phyloP scores from a whole-genome alignment of 345 rosid species.

The Eucalyptus rudis region DNA sequence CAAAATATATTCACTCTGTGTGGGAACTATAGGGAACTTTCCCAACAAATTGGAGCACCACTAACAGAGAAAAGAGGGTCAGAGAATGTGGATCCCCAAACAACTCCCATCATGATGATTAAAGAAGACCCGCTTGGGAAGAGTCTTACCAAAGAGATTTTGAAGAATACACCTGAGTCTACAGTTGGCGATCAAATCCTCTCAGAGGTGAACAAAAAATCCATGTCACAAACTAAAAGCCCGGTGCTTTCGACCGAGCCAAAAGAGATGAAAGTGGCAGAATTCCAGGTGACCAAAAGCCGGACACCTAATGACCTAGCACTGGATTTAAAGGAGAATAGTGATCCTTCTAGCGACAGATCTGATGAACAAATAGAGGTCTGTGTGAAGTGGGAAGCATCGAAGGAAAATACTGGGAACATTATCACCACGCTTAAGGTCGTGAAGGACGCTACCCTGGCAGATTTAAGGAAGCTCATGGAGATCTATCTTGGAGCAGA shows the following conservation, averaged over 20 bases:
- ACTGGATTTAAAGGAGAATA: conserved; percentile 40
- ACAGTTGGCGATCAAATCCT: neutral
- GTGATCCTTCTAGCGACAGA: conserved; percentile 12
- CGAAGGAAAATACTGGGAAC: conserved; percentile 33
- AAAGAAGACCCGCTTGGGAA: neutral
- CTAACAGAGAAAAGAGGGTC: neutral
- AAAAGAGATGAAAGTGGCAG: neutral
- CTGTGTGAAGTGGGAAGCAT: conserved; percentile 53
- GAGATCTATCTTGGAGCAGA: conserved; percentile 55
- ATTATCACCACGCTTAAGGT: conserved; percentile 44
- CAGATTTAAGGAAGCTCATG: conserved; percentile 63
- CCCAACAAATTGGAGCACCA: conserved; percentile 41
- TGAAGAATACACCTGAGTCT: neutral
- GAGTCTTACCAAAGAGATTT: neutral
- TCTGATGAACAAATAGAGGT: conserved; percentile 28
- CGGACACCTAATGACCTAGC: neutral
- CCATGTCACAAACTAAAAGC: neutral
- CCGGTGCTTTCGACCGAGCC: neutral
- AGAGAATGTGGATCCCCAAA: conserved; percentile 7
- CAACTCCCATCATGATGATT: neutral
- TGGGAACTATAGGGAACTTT: conserved; percentile 86
- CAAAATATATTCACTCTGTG: conserved; percentile 90
- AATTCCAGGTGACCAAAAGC: neutral
- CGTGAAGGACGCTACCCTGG: conserved; percentile 39
- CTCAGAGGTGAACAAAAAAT: neutral